A percentile compares a stretch with the other conserved stretches of the same genome.
Conservation (phyloP, 148 eudicot species). For the Bassia scoparia region DNA sequence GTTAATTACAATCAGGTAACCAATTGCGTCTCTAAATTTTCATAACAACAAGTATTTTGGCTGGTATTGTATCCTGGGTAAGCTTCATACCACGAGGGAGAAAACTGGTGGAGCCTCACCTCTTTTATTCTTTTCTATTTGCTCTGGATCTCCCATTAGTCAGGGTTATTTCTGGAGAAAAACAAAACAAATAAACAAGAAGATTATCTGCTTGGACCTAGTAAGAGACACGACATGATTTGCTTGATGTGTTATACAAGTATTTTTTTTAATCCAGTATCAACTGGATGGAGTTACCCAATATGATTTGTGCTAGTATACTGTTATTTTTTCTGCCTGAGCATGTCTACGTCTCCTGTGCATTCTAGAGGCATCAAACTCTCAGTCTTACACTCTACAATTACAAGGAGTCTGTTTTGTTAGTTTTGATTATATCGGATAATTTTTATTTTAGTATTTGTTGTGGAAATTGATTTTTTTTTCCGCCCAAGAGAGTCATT, state of each 20-base stretch:
- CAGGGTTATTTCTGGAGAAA: no score
- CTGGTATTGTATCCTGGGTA: background rate
- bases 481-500: background rate
- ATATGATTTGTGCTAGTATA: no score
- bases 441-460: background rate
- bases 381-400: background rate
- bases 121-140: background rate
- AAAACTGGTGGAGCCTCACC: background rate
- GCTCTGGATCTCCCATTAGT: no score
- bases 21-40: no score
- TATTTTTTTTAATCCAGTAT: background rate
- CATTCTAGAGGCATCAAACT: background rate
- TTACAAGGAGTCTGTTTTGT: background rate
- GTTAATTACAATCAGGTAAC: constrained; percentile 89
- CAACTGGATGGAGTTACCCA: background rate
- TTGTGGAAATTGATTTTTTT: background rate
- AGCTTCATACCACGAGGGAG: background rate
- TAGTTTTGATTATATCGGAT: no score
- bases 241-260: background rate
- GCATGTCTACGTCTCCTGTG: background rate
- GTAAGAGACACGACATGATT: no score
- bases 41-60: no score
- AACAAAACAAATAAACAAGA: no score
- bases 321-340: background rate
- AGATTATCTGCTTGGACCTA: no score